Evolutionary conservation across 805 yeast genomes (phyloP).

Genomic region (Scheffersomyces coipomensis): DNA sequence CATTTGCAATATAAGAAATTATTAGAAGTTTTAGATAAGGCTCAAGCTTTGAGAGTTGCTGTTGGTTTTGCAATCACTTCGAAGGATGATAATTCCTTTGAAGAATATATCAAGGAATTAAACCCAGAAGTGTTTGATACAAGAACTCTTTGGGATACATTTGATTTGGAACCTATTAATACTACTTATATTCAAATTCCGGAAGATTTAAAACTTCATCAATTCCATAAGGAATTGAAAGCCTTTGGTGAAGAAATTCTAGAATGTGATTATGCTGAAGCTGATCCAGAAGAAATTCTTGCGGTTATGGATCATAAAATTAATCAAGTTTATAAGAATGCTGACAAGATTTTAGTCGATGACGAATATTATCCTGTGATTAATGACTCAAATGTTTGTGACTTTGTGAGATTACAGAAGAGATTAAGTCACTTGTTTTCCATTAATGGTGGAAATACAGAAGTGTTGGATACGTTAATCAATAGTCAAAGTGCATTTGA

Average conservation of each 20-base stretch:
- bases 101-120: too few species aligned
- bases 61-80: too few species aligned
- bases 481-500: slow-evolving; percentile 5
- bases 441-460: slow-evolving; percentile 57
- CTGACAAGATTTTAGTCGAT: background rate
- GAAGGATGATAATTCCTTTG: too few species aligned
- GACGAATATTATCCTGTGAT: too few species aligned
- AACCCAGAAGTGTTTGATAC: too few species aligned
- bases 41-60: too few species aligned
- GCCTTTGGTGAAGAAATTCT: slow-evolving; percentile 2
- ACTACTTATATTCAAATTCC: slow-evolving; percentile 13
- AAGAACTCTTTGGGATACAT: too few species aligned
- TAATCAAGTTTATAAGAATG: slow-evolving; percentile 8
- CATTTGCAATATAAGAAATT: too few species aligned
- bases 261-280: background rate
- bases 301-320: slow-evolving; percentile 11
- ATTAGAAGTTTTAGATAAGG: too few species aligned
- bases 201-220: slow-evolving; percentile 11
- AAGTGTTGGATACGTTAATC: slow-evolving; percentile 6
- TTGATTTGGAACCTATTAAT: too few species aligned
- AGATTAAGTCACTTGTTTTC: slow-evolving; percentile 28
- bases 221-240: slow-evolving; percentile 7
- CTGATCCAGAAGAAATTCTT: slow-evolving; percentile 11
- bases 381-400: slow-evolving; percentile 10
- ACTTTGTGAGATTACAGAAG: slow-evolving; percentile 14